Percentiles rank a stretch among this genome's conserved stretches.
These are phyloP conservation scores for Stylosanthes scabra DNA, from an alignment of 331 rosid genomes.

Conservation along the genomic window DNA sequence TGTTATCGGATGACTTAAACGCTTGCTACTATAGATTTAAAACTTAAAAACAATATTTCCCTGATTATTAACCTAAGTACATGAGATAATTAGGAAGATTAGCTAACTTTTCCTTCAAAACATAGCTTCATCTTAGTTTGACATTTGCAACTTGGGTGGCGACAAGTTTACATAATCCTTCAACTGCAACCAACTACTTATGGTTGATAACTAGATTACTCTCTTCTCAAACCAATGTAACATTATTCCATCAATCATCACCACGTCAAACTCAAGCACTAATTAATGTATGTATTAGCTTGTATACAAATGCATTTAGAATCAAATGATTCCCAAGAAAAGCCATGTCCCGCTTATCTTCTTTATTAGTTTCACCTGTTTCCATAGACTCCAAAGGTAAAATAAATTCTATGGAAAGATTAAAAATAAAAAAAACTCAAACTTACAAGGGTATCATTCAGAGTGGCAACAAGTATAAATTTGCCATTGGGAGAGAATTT, in stretches of 20 bases:
- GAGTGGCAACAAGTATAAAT: constrained; percentile 93
- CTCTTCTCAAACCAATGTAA: background rate
- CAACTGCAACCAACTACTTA: background rate
- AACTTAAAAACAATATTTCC: background rate
- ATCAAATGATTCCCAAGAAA: background rate
- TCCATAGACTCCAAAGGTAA: background rate
- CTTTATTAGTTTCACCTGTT: background rate
- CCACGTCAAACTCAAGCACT: background rate
- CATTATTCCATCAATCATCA: background rate
- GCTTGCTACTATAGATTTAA: background rate
- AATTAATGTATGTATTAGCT: background rate
- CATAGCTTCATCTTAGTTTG: background rate
- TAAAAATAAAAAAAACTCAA: background rate
- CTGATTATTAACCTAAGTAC: background rate
- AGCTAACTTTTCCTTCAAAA: background rate
- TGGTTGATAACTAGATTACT: background rate
- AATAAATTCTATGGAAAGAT: background rate
- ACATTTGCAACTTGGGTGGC: background rate
- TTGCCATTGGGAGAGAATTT: constrained; percentile 96
- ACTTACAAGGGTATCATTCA: constrained; percentile 88
- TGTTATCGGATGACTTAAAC: too few relatives aligned
- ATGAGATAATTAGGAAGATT: background rate
- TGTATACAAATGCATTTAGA: too few relatives aligned
- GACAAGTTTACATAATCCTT: background rate
- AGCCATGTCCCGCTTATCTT: background rate